Base-by-base conservation (phyloP, 1,139 yeast species). In the Hemisphaericaspora xylofermentans region DNA sequence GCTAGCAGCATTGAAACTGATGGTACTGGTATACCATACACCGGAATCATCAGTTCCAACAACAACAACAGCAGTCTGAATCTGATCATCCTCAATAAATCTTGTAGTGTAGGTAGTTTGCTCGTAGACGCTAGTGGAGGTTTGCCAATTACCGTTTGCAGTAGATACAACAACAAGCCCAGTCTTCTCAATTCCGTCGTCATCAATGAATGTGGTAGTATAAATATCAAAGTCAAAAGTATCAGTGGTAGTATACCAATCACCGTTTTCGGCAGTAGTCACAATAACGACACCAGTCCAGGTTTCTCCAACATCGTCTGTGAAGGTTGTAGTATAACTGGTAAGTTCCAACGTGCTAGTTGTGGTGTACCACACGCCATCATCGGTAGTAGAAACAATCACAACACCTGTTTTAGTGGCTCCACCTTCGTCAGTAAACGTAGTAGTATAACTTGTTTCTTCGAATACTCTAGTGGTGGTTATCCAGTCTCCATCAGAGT, bases 151-250 rank as follows among this genome's bases (percentile, higher is more conserved):
- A n/a, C 43, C 40, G 13, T 38, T 24, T 31, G 41, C 41, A 14
- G 47, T 42, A 3, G 45, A 32, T 15, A 43, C 36, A n/a, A 36
- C 14, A 4, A 48, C 45, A 18, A 18, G 43, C 15, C 42, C 46
- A 15, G 46, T 42, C 1, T 28, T 43, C 22, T 41, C 43, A 13
- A 36, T 18, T 25, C 34, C 39, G 2, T 44, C 35, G 9, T 51
- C 52, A 35, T 44, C 49, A 9, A 41, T 16, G 18, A 38, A 29
- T 13, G 49, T 47, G 13, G 46, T 43, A 29, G 26, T 24, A n/a
- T 24, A 24, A n/a, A n/a, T 6, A 4, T 4, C 10, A 29, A 15
- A 29, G 7, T 30, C 32, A 29, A 29, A 29, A 29, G 19, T 15
- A 10, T 5, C 12, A 12, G 33, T 30, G 6, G 33, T 30, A 10